Evolutionary conservation across 148 eudicot genomes (phyloP).

Genomic region (Chenopodium formosanum): DNA sequence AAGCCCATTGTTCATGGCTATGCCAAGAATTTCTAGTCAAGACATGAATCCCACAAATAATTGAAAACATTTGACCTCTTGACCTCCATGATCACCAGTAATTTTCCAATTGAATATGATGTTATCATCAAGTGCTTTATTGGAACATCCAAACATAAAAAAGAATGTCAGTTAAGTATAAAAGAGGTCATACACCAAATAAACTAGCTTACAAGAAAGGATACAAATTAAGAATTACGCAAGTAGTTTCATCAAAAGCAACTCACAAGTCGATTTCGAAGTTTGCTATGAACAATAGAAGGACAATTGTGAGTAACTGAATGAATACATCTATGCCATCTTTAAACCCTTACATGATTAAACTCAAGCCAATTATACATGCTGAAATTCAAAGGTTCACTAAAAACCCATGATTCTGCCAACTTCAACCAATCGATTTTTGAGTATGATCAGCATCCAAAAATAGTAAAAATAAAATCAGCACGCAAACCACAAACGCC

Average conservation of each 20-base stretch:
- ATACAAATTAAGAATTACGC: neutral
- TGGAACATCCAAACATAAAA: neutral
- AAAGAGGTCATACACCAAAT: neutral
- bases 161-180: neutral
- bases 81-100: neutral
- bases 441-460: neutral
- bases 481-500: neutral
- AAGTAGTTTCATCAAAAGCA: constrained; percentile 2
- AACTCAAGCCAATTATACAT: neutral
- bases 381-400: neutral
- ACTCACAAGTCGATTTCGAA: neutral
- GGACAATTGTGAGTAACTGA: neutral
- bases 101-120: neutral
- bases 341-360: neutral
- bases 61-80: neutral
- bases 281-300: neutral
- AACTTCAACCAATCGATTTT: neutral
- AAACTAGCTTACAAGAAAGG: neutral
- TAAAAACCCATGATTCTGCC: neutral
- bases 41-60: neutral
- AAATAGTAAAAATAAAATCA: neutral
- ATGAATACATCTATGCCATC: neutral
- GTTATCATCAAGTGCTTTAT: neutral
- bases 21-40: neutral
- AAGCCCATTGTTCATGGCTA: neutral